Evolutionary conservation across 2,329 filamentous ascomycete genomes (phyloP).

Genomic region (Neonectria faginata): DNA sequence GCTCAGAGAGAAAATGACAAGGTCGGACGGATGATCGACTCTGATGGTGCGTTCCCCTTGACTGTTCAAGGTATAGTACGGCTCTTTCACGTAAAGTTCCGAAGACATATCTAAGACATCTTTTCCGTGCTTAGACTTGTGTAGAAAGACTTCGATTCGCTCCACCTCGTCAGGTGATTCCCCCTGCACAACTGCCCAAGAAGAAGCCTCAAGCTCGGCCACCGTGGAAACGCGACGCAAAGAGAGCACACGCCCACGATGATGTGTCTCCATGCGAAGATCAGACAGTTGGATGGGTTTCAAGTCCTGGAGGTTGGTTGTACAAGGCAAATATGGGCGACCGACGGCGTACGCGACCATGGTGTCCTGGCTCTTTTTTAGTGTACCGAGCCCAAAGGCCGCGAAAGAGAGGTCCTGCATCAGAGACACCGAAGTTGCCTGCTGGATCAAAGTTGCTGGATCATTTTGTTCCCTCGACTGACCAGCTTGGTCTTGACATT

Average conservation of each 20-base stretch:
- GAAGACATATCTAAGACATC: constrained; percentile 51
- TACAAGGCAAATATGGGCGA: constrained; percentile 44
- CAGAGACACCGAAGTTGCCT: constrained; percentile 47
- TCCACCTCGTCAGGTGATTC: constrained; percentile 40
- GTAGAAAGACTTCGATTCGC: constrained; percentile 49
- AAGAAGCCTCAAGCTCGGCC: constrained; percentile 38
- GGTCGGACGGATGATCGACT: constrained; percentile 50
- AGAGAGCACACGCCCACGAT: constrained; percentile 43
- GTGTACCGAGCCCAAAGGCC: constrained; percentile 29
- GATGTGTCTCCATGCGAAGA: constrained; percentile 47
- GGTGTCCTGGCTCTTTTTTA: constrained; percentile 33
- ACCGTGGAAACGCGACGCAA: constrained; percentile 47
- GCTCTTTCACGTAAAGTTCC: constrained; percentile 60
- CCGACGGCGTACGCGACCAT: constrained; percentile 48
- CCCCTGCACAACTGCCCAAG: constrained; percentile 50
- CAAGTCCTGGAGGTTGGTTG: constrained; percentile 32
- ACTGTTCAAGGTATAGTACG: constrained; percentile 58
- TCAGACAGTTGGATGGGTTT: constrained; percentile 42
- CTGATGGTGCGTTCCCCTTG: constrained; percentile 56
- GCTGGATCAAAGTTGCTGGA: constrained; percentile 33
- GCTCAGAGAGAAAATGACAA: constrained; percentile 35
- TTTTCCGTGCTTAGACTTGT: constrained; percentile 48
- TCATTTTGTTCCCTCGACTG: constrained; percentile 38
- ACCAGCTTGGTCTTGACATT: constrained; percentile 39
- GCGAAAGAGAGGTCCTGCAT: constrained; percentile 49